These are phyloP conservation scores for Coniosporium apollinis DNA, from an alignment of 495 filamentous ascomycete genomes.

Conservation along the genomic window DNA sequence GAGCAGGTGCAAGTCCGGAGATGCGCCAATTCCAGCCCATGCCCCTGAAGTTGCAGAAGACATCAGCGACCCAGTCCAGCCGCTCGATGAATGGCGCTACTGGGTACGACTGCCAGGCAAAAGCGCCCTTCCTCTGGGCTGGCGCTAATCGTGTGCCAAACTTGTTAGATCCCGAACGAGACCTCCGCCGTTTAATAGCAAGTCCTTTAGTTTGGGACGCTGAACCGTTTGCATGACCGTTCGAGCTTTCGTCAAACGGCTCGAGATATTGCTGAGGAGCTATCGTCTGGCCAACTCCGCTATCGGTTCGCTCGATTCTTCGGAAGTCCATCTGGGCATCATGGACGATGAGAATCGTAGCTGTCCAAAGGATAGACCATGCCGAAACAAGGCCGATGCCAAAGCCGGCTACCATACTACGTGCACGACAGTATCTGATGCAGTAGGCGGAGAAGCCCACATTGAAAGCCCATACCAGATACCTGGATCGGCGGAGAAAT, in stretches of 20 bases:
- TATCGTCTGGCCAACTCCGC: slow-evolving; percentile 12
- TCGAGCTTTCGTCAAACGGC: not conserved
- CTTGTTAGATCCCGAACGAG: not conserved
- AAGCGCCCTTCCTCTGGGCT: slow-evolving; percentile 1
- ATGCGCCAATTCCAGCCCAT: slow-evolving; percentile 66
- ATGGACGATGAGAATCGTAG: slow-evolving; percentile 43
- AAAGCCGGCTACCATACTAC: slow-evolving; percentile 45
- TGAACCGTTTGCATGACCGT: not conserved
- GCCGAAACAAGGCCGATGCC: slow-evolving; percentile 45
- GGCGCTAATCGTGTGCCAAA: not conserved
- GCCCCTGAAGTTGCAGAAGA: slow-evolving; percentile 52
- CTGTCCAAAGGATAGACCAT: slow-evolving; percentile 52
- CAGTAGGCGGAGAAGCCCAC: slow-evolving; percentile 30
- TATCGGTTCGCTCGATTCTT: slow-evolving; percentile 38
- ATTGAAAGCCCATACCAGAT: slow-evolving; percentile 34
- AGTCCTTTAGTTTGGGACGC: not conserved
- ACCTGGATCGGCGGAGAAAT: slow-evolving; percentile 33
- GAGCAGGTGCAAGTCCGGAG: slow-evolving; percentile 40
- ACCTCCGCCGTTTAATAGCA: not conserved
- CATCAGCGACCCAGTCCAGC: slow-evolving; percentile 53
- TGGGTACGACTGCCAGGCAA: slow-evolving; percentile 61
- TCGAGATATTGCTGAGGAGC: too few relatives aligned
- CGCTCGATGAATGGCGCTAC: slow-evolving; percentile 36
- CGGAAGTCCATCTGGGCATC: slow-evolving; percentile 48
- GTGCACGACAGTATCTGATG: slow-evolving; percentile 29